Conservation (phyloP, 1,139 yeast genomes). For the Protomyces gravidus region DNA sequence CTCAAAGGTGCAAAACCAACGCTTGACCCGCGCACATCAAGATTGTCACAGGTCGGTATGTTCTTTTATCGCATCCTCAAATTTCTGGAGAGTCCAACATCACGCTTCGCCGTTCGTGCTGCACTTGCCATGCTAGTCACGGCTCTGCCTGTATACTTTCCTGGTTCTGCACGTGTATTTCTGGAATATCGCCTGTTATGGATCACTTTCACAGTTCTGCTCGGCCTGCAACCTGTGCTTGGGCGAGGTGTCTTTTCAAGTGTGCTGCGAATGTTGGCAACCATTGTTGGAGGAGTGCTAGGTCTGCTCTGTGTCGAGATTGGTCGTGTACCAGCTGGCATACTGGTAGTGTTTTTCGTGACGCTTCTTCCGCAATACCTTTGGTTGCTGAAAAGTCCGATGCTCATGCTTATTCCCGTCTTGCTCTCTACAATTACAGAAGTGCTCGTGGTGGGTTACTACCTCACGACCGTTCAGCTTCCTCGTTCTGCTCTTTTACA, state of each 20-base stretch:
- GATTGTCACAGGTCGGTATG: neutral
- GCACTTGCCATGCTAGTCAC: constrained; percentile 21
- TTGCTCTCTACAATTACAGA: constrained; percentile 20
- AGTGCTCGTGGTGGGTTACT: constrained; percentile 21
- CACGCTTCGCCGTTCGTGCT: constrained; percentile 21
- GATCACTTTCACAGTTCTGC: constrained; percentile 23
- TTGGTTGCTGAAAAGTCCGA: constrained; percentile 1
- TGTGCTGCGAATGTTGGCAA: constrained; percentile 15
- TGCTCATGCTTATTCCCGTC: constrained; percentile 5
- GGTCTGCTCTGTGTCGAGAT: constrained; percentile 21
- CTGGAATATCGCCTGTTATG: constrained; percentile 20
- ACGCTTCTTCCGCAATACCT: constrained; percentile 8
- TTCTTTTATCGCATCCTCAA: constrained; percentile 2
- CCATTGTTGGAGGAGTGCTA: constrained; percentile 22
- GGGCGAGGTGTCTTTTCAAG: constrained; percentile 16
- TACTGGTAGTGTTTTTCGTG: constrained; percentile 11
- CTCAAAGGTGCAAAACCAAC: constrained; percentile 6
- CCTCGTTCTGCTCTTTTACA: constrained; percentile 4
- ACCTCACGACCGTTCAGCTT: constrained; percentile 4
- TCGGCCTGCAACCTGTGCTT: constrained; percentile 22
- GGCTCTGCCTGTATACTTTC: constrained; percentile 25
- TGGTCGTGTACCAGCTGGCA: constrained; percentile 21
- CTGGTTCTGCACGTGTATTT: constrained; percentile 3
- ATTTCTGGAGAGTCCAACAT: constrained; percentile 12
- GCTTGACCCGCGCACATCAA: neutral